A percentile compares a stretch with the other conserved stretches of the same genome.
phyloP scores from a whole-genome alignment of 495 filamentous ascomycete species.

The Sporormia fimetaria region DNA sequence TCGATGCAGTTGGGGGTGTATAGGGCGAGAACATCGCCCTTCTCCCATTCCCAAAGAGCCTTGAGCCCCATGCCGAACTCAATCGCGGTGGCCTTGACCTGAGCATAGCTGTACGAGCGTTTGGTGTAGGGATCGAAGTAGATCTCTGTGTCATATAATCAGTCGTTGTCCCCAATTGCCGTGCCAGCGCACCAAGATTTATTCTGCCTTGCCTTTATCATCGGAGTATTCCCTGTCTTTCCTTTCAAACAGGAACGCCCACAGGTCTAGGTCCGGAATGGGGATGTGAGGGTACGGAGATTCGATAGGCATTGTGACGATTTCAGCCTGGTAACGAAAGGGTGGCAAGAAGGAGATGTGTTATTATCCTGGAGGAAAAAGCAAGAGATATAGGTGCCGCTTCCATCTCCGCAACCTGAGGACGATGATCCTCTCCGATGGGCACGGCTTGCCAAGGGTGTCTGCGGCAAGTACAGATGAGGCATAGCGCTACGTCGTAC shows the following conservation, averaged over 20 bases:
- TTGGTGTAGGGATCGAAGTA: conserved; percentile 64
- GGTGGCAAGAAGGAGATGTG: neutral
- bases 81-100: conserved; percentile 51
- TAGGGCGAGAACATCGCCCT: conserved; percentile 46
- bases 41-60: conserved; percentile 63
- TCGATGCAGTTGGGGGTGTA: conserved; percentile 36
- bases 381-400: neutral
- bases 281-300: conserved; percentile 46
- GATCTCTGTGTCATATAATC: conserved; percentile 47
- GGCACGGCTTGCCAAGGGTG: neutral
- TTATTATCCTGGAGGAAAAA: conserved; percentile 2
- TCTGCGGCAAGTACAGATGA: neutral
- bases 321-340: no score
- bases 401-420: neutral
- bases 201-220: conserved; percentile 51
- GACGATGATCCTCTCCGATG: neutral
- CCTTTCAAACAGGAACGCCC: conserved; percentile 68
- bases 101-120: conserved; percentile 63
- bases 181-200: neutral
- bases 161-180: neutral
- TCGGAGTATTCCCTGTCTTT: conserved; percentile 57
- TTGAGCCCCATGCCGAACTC: conserved; percentile 74
- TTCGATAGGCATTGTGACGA: conserved; percentile 42
- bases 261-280: conserved; percentile 59
- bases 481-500: neutral